Conservation (phyloP, 257 asterid species). For the Nicotiana tomentosiformis region DNA sequence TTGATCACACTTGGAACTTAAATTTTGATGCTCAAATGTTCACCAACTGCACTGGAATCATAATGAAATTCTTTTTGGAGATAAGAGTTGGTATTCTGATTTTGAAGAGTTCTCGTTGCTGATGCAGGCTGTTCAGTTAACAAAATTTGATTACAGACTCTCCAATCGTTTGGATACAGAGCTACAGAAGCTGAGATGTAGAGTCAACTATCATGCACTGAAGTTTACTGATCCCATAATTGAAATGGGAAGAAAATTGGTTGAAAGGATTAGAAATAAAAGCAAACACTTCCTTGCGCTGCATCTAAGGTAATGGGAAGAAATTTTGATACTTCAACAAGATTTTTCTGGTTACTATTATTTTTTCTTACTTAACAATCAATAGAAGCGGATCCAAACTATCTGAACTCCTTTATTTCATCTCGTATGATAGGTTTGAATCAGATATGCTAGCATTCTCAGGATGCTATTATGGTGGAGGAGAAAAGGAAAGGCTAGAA, state of each 20-base stretch:
- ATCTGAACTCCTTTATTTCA: background rate
- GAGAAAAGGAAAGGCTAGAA: conserved; percentile 45
- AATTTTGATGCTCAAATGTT: background rate
- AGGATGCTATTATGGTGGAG: conserved; percentile 74
- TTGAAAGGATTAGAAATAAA: conserved; percentile 50
- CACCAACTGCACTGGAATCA: background rate
- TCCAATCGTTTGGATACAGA: conserved; percentile 46
- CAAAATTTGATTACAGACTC: conserved; percentile 68
- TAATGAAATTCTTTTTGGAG: background rate
- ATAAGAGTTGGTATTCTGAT: background rate
- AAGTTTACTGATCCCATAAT: conserved; percentile 56
- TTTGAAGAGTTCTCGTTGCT: background rate
- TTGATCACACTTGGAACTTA: background rate
- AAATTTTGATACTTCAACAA: background rate
- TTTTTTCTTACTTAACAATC: background rate
- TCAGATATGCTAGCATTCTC: conserved; percentile 87
- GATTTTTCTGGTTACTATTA: background rate
- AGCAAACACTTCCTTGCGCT: conserved; percentile 53
- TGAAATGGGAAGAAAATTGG: conserved; percentile 53
- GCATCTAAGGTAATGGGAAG: conserved; percentile 51
- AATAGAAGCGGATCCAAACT: background rate
- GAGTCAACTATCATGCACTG: conserved; percentile 70
- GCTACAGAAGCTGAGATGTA: conserved; percentile 70
- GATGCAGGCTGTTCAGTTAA: conserved; percentile 62
- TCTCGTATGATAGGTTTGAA: conserved; percentile 43